phyloP scores from a whole-genome alignment of 108 stramenopile genomes.

The Skeletonema costatum region DNA sequence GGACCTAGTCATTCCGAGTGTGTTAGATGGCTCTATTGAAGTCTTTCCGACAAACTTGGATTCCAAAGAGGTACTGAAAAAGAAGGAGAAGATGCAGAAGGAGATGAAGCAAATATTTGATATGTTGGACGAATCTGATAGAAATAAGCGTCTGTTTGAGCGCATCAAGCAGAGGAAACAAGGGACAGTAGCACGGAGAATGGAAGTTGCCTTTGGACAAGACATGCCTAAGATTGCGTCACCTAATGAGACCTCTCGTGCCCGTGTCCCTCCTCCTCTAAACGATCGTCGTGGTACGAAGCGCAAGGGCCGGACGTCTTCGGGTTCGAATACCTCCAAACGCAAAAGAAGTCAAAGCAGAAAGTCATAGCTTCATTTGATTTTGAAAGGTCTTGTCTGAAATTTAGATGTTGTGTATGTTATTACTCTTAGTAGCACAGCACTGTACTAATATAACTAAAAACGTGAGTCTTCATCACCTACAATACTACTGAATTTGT shows the following conservation, averaged over 20 bases:
- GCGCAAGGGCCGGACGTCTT: neutral
- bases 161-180: slow-evolving; percentile 24
- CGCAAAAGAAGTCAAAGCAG: neutral
- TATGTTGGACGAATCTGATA: slow-evolving; percentile 33
- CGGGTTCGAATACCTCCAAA: neutral
- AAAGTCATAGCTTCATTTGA: neutral
- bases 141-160: slow-evolving; percentile 25
- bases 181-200: slow-evolving; percentile 17
- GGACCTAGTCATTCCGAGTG: slow-evolving; percentile 58
- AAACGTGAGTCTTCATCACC: neutral
- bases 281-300: neutral
- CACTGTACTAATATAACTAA: neutral
- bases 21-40: slow-evolving; percentile 70
- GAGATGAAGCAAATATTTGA: slow-evolving; percentile 25
- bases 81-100: slow-evolving; percentile 32
- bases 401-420: neutral
- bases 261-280: neutral
- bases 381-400: neutral
- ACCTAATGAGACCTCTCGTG: slow-evolving; percentile 6
- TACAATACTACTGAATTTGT: too few species aligned
- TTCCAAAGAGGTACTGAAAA: slow-evolving; percentile 34
- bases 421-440: neutral
- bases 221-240: neutral
- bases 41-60: slow-evolving; percentile 33
- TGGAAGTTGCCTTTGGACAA: slow-evolving; percentile 35